Conservation (phyloP, 208 protist species). For the Acanthamoeba lenticulata region DNA sequence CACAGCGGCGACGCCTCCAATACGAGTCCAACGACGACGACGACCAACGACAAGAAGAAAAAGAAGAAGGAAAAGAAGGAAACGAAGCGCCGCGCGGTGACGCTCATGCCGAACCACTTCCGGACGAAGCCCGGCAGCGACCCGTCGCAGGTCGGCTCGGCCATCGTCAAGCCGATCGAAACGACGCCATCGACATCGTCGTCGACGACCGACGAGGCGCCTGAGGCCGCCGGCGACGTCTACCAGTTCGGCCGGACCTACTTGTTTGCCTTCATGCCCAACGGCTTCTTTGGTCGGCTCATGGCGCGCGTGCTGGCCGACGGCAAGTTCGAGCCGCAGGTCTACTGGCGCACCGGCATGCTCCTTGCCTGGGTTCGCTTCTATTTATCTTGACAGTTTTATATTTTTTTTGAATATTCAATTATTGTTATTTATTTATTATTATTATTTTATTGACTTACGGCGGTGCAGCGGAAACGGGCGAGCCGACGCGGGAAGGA, state of each 20-base stretch:
- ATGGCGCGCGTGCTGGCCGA: constrained; percentile 35
- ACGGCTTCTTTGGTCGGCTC: constrained; percentile 28
- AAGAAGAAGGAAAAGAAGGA: background rate
- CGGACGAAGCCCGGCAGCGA: background rate
- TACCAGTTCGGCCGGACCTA: constrained; percentile 37
- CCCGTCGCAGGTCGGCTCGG: background rate
- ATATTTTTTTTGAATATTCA: background rate
- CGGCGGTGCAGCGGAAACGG: background rate
- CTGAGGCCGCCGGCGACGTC: background rate
- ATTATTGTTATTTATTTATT: background rate
- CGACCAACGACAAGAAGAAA: background rate
- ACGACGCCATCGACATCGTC: no score
- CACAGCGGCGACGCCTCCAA: background rate
- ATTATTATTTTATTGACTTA: background rate
- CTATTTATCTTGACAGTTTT: background rate
- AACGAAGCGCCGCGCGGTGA: background rate
- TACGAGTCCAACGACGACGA: background rate
- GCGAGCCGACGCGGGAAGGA: background rate
- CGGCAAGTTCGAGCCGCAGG: constrained; percentile 45
- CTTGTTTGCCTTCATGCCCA: constrained; percentile 39
- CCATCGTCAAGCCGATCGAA: no score
- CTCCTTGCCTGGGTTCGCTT: background rate
- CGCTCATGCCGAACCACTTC: background rate
- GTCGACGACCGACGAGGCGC: background rate
- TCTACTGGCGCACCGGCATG: constrained; percentile 54